A percentile compares a stretch with the other conserved stretches of the same genome.
These are phyloP conservation scores for Fraxinus paxiana DNA, from an alignment of 305 asterid genomes.

Conservation along the genomic window DNA sequence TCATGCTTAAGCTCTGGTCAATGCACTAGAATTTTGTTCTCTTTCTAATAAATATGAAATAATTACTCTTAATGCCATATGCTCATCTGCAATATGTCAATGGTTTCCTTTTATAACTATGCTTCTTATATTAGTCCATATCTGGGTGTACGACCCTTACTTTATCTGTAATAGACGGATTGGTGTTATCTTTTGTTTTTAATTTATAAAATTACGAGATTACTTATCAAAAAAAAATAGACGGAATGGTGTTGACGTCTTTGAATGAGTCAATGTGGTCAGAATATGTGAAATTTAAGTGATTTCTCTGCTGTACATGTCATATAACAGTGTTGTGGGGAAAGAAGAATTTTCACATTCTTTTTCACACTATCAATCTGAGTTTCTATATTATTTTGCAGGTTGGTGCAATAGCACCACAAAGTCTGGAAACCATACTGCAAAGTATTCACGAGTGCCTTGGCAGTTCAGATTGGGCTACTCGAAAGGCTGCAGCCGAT, in stretches of 20 bases:
- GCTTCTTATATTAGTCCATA: background rate
- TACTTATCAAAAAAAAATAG: too few relatives aligned
- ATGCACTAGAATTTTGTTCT: background rate
- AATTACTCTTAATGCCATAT: background rate
- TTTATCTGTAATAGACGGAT: background rate
- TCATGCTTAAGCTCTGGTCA: background rate
- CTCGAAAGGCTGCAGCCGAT: slow-evolving; percentile 97
- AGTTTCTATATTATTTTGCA: slow-evolving; percentile 30
- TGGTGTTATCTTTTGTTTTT: background rate
- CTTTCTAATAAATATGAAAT: background rate
- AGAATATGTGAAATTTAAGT: background rate
- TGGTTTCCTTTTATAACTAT: background rate
- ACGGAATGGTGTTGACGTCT: background rate
- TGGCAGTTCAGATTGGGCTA: slow-evolving; percentile 86
- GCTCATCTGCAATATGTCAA: background rate
- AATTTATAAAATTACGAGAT: too few relatives aligned
- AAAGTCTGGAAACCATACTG: slow-evolving; percentile 68
- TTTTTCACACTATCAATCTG: background rate
- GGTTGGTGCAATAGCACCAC: slow-evolving; percentile 92
- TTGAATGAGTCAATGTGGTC: background rate
- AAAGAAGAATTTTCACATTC: background rate
- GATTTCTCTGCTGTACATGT: background rate
- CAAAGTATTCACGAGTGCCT: slow-evolving; percentile 83
- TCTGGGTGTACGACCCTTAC: background rate
- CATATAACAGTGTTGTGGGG: background rate